Evolutionary conservation across 257 asterid species (phyloP).

Genomic region (Solanum tacnaense): DNA sequence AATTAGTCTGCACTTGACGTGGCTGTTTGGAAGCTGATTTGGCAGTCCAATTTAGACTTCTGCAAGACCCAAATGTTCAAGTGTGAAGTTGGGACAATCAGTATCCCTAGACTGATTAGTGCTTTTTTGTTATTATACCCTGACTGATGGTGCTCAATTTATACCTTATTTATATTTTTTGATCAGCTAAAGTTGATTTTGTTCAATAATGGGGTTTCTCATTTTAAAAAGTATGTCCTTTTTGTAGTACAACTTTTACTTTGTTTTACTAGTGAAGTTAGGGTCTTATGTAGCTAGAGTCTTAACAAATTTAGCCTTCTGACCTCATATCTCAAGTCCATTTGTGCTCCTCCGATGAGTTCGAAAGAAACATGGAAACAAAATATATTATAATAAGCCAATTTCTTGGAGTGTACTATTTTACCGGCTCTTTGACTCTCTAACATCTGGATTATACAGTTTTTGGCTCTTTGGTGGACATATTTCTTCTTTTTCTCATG

Average conservation of each 20-base stretch:
- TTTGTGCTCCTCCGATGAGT: neutral
- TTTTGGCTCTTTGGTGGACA: neutral
- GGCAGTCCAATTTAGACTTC: neutral
- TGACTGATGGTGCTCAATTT: neutral
- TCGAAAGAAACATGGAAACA: neutral
- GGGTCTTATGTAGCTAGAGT: neutral
- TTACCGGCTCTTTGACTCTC: neutral
- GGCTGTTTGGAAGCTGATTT: neutral
- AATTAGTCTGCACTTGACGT: neutral
- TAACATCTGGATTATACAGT: neutral
- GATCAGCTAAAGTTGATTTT: neutral
- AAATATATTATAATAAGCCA: neutral
- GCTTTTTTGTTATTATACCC: neutral
- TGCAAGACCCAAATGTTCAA: neutral
- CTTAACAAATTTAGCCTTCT: neutral
- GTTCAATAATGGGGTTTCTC: neutral
- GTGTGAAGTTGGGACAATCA: neutral
- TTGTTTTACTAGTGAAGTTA: neutral
- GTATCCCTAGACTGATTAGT: neutral
- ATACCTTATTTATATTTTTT: neutral
- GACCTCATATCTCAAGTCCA: neutral
- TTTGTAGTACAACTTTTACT: neutral
- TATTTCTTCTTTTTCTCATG: neutral
- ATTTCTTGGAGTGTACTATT: neutral
- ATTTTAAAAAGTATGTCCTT: neutral